Conservation (phyloP, 2,329 filamentous ascomycete species). For the Aspergillus thermomutatus region DNA sequence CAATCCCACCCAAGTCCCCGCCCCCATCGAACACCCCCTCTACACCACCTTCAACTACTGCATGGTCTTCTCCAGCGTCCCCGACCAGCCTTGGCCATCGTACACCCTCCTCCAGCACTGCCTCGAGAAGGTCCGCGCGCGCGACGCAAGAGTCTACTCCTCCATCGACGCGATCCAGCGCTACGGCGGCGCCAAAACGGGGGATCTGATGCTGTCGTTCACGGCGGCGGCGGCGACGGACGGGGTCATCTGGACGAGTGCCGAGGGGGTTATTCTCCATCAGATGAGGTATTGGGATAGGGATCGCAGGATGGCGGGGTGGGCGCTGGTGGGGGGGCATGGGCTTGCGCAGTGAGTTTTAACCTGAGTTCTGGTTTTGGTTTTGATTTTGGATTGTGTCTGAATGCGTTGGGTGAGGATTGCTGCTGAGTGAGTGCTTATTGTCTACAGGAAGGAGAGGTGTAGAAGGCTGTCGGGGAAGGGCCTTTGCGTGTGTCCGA, state of each 20-base stretch:
- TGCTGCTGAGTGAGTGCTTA: background rate
- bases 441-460: background rate
- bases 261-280: background rate
- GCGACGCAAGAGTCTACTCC: background rate
- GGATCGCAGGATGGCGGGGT: background rate
- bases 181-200: background rate
- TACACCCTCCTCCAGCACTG: slow-evolving; percentile 19
- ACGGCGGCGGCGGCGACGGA: background rate
- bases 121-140: background rate
- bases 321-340: background rate
- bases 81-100: background rate
- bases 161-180: background rate
- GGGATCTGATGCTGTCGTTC: background rate
- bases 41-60: background rate
- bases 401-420: background rate
- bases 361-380: background rate
- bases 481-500: too few relatives aligned
- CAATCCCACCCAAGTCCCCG: background rate
- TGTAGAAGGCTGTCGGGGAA: background rate
- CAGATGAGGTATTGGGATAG: background rate
- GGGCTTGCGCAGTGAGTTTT: background rate
- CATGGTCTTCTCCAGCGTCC: background rate
- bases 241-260: background rate
- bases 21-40: too few relatives aligned
- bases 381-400: background rate